Evolutionary conservation across 345 rosid species (phyloP).

Genomic region (Gossypium arboreum): DNA sequence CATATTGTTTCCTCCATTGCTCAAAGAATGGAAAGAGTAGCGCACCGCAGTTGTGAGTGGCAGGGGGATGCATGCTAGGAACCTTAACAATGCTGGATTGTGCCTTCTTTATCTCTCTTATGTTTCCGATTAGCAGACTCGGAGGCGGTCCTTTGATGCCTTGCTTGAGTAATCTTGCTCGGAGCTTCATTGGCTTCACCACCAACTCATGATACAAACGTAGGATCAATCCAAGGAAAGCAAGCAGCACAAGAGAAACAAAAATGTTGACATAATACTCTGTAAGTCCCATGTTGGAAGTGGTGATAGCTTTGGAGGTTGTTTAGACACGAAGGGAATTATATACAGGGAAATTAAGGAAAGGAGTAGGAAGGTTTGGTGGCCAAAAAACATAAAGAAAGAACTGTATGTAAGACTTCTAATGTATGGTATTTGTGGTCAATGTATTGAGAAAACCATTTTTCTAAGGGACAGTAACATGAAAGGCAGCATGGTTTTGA

Average conservation of each 20-base stretch:
- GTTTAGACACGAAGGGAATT: not conserved
- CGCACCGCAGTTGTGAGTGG: constrained; percentile 30
- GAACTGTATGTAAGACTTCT: too few relatives aligned
- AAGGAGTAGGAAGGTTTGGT: not conserved
- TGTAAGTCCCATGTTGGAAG: not conserved
- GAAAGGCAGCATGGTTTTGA: too few relatives aligned
- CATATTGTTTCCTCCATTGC: constrained; percentile 36
- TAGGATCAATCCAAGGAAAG: not conserved
- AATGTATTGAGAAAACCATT: too few relatives aligned
- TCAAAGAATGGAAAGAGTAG: constrained; percentile 32
- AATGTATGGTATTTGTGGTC: too few relatives aligned
- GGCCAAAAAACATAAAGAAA: not conserved
- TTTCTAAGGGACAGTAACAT: too few relatives aligned
- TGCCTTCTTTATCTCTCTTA: constrained; percentile 34
- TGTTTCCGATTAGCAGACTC: constrained; percentile 37
- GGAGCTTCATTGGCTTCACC: constrained; percentile 33
- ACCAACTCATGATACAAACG: constrained; percentile 10
- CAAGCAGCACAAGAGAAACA: not conserved
- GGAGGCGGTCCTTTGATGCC: constrained; percentile 43
- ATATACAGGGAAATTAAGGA: not conserved
- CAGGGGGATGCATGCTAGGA: not conserved
- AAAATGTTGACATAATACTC: not conserved
- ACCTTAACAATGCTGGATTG: not conserved
- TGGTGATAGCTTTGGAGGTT: not conserved
- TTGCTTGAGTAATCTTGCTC: constrained; percentile 29